phyloP scores from a whole-genome alignment of 352 stramenopile species.

The Phytophthora boehmeriae region DNA sequence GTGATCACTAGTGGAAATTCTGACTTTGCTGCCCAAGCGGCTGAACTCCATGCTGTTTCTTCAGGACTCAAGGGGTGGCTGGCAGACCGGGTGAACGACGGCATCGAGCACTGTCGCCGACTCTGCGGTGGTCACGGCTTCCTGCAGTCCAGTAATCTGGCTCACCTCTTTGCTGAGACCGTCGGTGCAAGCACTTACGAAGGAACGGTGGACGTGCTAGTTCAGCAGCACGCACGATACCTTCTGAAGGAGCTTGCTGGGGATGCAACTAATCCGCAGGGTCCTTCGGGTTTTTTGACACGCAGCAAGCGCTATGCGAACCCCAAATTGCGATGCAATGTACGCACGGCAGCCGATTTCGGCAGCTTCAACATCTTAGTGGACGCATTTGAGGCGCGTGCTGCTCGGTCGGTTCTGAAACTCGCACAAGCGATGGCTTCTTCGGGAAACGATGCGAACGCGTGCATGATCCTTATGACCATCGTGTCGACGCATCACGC shows the following conservation, averaged over 20 bases:
- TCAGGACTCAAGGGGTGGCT: constrained; percentile 24
- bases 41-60: constrained; percentile 20
- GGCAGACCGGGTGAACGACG: constrained; percentile 20
- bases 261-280: background rate
- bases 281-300: constrained; percentile 29
- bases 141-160: constrained; percentile 18
- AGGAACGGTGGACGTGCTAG: constrained; percentile 56
- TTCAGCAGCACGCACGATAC: constrained; percentile 52
- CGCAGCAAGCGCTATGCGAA: constrained; percentile 36
- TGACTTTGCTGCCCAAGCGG: constrained; percentile 8
- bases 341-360: constrained; percentile 31
- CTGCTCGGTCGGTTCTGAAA: constrained; percentile 33
- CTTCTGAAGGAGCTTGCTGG: constrained; percentile 37
- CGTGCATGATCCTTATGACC: constrained; percentile 56
- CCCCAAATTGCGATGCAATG: constrained; percentile 39
- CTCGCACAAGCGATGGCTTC: constrained; percentile 41
- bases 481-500: constrained; percentile 45
- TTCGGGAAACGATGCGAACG: constrained; percentile 41
- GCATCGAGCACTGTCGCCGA: constrained; percentile 20
- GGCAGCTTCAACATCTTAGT: constrained; percentile 37
- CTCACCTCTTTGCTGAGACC: constrained; percentile 33
- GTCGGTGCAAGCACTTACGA: constrained; percentile 48
- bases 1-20: constrained; percentile 12
- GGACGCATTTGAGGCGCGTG: constrained; percentile 41
- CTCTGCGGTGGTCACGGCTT: constrained; percentile 20